These are phyloP conservation scores for Rhodotorula sp. DNA, from an alignment of 1,284 basidiomycete genomes.

Conservation along the genomic window DNA sequence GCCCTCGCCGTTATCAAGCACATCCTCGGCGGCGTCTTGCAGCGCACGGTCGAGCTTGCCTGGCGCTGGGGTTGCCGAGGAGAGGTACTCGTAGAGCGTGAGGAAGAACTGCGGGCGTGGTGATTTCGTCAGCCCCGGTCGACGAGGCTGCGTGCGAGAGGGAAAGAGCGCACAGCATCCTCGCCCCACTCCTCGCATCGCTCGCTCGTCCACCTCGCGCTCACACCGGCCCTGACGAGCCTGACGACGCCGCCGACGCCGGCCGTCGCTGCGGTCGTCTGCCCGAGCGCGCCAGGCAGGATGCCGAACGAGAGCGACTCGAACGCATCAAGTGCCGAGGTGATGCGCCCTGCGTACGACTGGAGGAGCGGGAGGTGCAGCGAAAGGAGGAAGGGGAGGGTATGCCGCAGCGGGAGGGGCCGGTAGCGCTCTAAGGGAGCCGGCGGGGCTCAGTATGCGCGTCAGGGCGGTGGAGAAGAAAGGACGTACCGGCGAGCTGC, in stretches of 20 bases:
- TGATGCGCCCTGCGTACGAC: constrained; percentile 73
- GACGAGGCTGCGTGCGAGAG: background rate
- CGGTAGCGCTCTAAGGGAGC: constrained; percentile 73
- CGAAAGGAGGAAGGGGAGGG: constrained; percentile 75
- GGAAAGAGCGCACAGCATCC: constrained; percentile 66
- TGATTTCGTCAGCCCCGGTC: background rate
- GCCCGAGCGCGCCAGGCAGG: constrained; percentile 86
- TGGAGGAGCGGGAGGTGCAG: constrained; percentile 84
- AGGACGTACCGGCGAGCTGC: constrained; percentile 73
- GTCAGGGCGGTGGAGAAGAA: background rate
- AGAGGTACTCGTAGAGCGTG: constrained; percentile 79
- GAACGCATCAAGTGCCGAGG: constrained; percentile 85
- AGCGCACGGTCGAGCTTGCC: constrained; percentile 56
- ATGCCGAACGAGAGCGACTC: constrained; percentile 85
- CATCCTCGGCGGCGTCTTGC: constrained; percentile 49
- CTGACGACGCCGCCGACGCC: constrained; percentile 77
- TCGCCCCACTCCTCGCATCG: constrained; percentile 80
- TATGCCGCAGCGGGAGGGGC: constrained; percentile 75
- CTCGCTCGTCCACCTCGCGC: constrained; percentile 67
- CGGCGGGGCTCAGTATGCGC: background rate
- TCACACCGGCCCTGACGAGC: constrained; percentile 77
- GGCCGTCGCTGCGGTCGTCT: constrained; percentile 62
- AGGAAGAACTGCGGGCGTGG: constrained; percentile 70
- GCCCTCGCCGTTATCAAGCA: constrained; percentile 47
- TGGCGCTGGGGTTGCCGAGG: constrained; percentile 57